Evolutionary conservation across 2,329 filamentous ascomycete genomes (phyloP).

Genomic region (Zymoseptoria brevis): DNA sequence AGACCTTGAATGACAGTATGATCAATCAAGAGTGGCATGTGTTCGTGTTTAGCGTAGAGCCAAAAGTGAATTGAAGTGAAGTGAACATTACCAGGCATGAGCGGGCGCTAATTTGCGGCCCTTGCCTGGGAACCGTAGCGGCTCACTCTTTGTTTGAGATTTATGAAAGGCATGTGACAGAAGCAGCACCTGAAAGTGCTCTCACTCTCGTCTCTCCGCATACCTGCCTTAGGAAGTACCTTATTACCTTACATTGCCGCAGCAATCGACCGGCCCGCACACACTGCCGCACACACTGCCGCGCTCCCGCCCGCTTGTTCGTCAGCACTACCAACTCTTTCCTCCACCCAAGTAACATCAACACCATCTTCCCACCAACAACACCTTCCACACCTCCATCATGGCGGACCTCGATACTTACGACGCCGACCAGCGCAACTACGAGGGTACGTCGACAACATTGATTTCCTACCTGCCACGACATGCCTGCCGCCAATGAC

Average conservation of each 20-base stretch:
- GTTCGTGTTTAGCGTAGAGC: no score
- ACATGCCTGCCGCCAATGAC: constrained; percentile 5
- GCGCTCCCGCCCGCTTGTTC: background rate
- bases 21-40: background rate
- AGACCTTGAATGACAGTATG: background rate
- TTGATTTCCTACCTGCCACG: constrained; percentile 1
- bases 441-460: constrained; percentile 49
- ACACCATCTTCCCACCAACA: constrained; percentile 1
- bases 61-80: background rate
- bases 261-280: background rate
- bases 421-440: constrained; percentile 57
- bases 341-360: background rate
- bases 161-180: background rate
- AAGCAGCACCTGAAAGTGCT: background rate
- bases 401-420: constrained; percentile 52
- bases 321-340: background rate
- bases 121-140: background rate
- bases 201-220: no score
- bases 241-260: background rate
- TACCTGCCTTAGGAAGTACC: no score
- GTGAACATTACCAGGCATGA: background rate
- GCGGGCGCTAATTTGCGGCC: background rate
- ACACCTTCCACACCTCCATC: constrained; percentile 1
- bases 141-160: background rate
- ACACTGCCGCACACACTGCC: background rate